Evolutionary conservation across 176 grass and related monocot species (phyloP).

Genomic region (Musa acuminata): DNA sequence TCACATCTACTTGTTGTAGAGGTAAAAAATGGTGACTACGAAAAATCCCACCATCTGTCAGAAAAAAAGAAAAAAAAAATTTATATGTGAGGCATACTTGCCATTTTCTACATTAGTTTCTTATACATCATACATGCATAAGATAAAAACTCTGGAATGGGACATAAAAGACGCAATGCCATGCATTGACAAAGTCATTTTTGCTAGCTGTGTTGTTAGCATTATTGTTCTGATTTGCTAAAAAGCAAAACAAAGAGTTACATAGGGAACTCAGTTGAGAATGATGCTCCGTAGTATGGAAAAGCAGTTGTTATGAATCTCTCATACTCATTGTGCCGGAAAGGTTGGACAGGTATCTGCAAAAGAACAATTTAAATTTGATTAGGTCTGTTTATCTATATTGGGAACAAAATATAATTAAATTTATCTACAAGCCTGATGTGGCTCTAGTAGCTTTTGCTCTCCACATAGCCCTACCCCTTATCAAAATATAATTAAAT

Average conservation of each 20-base stretch:
- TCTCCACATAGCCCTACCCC: too few relatives aligned
- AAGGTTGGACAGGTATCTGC: slow-evolving; percentile 91
- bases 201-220: neutral
- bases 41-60: slow-evolving; percentile 97
- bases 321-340: slow-evolving; percentile 89
- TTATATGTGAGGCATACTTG: neutral
- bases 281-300: slow-evolving; percentile 87
- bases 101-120: neutral
- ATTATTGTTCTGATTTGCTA: neutral
- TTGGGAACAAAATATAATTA: too few relatives aligned
- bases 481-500: too few relatives aligned
- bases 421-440: too few relatives aligned
- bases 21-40: slow-evolving; percentile 82
- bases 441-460: too few relatives aligned
- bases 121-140: too few relatives aligned
- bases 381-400: neutral
- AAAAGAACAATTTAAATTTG: slow-evolving; percentile 23
- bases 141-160: neutral
- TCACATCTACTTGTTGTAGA: slow-evolving; percentile 79
- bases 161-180: neutral
- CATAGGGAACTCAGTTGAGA: slow-evolving; percentile 54
- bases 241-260: too few relatives aligned
- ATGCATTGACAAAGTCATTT: neutral
- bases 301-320: slow-evolving; percentile 90
- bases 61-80: neutral